phyloP scores from a whole-genome alignment of 257 asterid genomes.

The Nicotiana tomentosiformis region DNA sequence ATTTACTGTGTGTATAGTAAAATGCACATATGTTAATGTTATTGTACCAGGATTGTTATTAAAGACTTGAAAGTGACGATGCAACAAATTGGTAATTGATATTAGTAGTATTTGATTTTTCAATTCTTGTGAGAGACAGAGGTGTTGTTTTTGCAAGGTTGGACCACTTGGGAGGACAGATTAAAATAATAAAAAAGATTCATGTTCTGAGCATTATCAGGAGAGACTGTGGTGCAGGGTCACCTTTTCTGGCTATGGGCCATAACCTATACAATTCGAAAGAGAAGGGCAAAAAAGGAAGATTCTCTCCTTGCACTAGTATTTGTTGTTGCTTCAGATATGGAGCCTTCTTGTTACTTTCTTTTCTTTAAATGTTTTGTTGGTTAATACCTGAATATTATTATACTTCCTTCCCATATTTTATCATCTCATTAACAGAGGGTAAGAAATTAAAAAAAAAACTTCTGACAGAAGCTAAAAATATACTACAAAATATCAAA shows the following conservation, averaged over 20 bases:
- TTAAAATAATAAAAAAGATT: constrained; percentile 18
- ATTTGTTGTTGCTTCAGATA: not conserved
- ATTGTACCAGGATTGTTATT: not conserved
- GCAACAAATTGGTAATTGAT: not conserved
- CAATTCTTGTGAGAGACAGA: not conserved
- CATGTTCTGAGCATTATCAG: constrained; percentile 52
- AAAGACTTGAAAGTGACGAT: not conserved
- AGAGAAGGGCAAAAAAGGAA: not conserved
- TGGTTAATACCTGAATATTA: not conserved
- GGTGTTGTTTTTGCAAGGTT: not conserved
- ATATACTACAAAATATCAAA: not conserved
- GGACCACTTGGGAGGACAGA: constrained; percentile 9
- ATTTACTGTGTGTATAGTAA: constrained; percentile 4
- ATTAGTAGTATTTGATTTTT: not conserved
- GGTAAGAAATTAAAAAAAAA: not conserved
- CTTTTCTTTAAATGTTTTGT: not conserved
- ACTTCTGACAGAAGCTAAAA: not conserved
- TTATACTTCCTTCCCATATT: not conserved
- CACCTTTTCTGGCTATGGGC: constrained; percentile 49
- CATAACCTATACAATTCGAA: not conserved
- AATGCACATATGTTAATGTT: constrained; percentile 1
- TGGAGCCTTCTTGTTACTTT: not conserved
- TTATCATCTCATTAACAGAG: not conserved
- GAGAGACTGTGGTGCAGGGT: constrained; percentile 22
- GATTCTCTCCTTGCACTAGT: not conserved